Evolutionary conservation across 2,329 filamentous ascomycete genomes (phyloP), one percentile per base, ranked within the genome.

Genomic region (Annulohypoxylon truncatum): DNA sequence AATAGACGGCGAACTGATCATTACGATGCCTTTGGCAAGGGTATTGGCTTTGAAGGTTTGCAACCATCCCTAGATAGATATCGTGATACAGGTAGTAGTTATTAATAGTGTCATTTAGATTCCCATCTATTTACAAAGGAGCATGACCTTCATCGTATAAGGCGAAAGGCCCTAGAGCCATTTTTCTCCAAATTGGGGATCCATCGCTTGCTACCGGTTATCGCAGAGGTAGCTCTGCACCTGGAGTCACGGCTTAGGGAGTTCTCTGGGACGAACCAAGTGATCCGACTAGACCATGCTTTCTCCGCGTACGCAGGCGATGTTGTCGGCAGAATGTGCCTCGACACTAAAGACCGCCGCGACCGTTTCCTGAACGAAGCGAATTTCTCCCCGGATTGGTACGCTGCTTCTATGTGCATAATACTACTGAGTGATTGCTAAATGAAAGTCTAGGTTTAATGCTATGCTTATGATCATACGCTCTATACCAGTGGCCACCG

Each of bases 381-480:
- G 1, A 50, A 72, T 28, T 73, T 72, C 54, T 62, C 67, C 5
- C 67, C 70, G 1, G 66, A 71, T n/a, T 74, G 72, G 72, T 73
- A 71, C 12, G 55, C 8, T 13, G 2, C 1, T 12, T n/a, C n/a
- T 26, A 13, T n/a, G n/a, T n/a, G n/a, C 31, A 31, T n/a, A 18
- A 8, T 31, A 7, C 12, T 4, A 5, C 12, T 0, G 15, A 3
- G 48, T 18, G 38, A 15, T 64, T 47, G 10, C 42, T 48, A 28
- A 40, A 47, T 26, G 2, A 24, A 18, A 12, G 28, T 35, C 7
- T 35, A 71, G 69, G 69, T 62, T 47, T 22, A 56, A 71, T 29
- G 29, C 70, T 12, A 69, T 73, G 58, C 35, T 54, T 5, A 54
- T 54, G 52, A 54, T 54, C 7, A 54, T 54, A 40, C 52, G 52